phyloP scores from a whole-genome alignment of 768 basidiomycete species.

The Clitopilus passeckerianus region DNA sequence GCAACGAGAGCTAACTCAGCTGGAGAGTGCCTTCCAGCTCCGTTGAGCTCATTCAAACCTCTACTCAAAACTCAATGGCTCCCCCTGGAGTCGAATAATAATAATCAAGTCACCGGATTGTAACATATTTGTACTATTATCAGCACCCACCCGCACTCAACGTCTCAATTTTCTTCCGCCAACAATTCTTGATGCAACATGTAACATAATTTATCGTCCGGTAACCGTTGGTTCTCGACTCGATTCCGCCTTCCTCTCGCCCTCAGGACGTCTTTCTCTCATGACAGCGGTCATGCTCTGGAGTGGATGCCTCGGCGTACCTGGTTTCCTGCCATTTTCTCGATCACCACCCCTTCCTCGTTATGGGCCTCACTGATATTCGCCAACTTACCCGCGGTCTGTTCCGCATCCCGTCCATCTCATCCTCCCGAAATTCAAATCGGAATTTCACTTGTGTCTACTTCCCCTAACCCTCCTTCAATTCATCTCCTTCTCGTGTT shows the following conservation, averaged over 20 bases:
- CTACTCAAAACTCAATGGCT: slow-evolving; percentile 3
- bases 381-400: background rate
- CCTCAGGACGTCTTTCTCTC: background rate
- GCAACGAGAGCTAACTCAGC: slow-evolving; percentile 18
- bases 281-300: background rate
- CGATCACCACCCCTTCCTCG: background rate
- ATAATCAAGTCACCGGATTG: background rate
- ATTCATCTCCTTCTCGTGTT: background rate
- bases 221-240: background rate
- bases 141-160: background rate
- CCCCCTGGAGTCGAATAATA: background rate
- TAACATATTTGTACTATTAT: slow-evolving; percentile 7
- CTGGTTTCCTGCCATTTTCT: background rate
- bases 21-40: slow-evolving; percentile 75
- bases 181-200: background rate
- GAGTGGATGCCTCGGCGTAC: background rate
- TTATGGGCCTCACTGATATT: background rate
- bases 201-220: background rate
- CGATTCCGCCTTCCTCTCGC: background rate
- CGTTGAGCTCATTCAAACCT: slow-evolving; percentile 24
- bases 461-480: background rate
- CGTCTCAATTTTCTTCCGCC: background rate
- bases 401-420: too few species aligned
- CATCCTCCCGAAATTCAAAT: too few species aligned
- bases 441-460: too few species aligned